Evolutionary conservation across 164 flowering plant species (phyloP), one percentile per base, ranked within the genome.

Genomic region (Chimonanthus salicifolius): DNA sequence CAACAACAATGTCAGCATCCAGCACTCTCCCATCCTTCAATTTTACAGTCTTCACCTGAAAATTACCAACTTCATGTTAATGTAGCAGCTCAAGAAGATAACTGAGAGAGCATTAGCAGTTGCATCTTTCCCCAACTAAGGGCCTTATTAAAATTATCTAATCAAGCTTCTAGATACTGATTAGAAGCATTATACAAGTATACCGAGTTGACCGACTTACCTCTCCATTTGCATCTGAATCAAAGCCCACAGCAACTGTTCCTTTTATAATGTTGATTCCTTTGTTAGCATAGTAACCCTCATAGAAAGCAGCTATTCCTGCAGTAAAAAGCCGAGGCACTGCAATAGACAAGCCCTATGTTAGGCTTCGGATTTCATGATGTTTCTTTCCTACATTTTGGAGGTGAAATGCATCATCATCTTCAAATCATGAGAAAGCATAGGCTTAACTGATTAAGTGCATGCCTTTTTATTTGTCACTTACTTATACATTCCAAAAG

Each of bases 321-420:
- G 97, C 78, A 67, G 98, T 94, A 76, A 94, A 96, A 58, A 96
- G 97, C 6, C 98, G 85, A 67, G 99, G 99, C 98, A 94, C 99
- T 96, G 87, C 79, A 87, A 78, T 48, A 69, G 66, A 62, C 48
- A 47, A 9, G 60, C 60, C 60, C 0, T 54, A n/a, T 54, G 60
- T 54, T 54, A 54, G 16, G 60, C 3, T 54, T 54, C 16, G 8
- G 4, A 54, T 7, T n/a, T 4, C 15, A 54, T 54, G 60, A 54
- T 6, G 16, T 13, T 13, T 13, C 7, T 54, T 54, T 10, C 60
- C 60, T 33, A 33, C 33, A 33, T 33, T 33, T 33, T 33, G 33
- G 33, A 33, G 33, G 33, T 33, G 33, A 33, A 33, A 33, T 33
- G 33, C 33, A 33, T 33, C 33, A 33, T 33, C 33, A 33, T 1